Percentiles rank a stretch among this genome's conserved stretches.
Evolutionary conservation across 1,139 yeast genomes (phyloP).

Genomic region (Hanseniaspora gamundiae): DNA sequence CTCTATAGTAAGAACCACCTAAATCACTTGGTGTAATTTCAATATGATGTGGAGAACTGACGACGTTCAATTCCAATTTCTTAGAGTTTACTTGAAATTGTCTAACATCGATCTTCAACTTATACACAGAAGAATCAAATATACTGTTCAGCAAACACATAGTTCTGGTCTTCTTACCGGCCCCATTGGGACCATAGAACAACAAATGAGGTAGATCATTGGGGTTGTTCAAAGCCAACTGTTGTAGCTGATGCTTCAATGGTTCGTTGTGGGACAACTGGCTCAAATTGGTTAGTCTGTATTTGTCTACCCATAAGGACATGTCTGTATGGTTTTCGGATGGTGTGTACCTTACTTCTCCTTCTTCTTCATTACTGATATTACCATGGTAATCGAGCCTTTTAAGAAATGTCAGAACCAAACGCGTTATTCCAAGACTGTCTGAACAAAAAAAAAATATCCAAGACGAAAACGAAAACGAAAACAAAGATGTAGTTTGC

Average conservation of each 20-base stretch:
- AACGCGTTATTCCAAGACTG: no score
- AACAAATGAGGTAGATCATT: slow-evolving; percentile 83
- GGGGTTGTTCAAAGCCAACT: slow-evolving; percentile 30
- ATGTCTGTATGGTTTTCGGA: slow-evolving; percentile 25
- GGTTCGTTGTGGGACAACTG: slow-evolving; percentile 54
- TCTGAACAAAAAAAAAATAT: no score
- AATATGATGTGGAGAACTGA: slow-evolving; percentile 78
- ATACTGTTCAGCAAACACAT: slow-evolving; percentile 68
- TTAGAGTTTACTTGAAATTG: slow-evolving; percentile 62
- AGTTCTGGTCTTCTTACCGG: slow-evolving; percentile 92
- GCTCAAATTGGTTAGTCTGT: slow-evolving; percentile 63
- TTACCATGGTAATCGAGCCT: not conserved
- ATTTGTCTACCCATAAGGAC: slow-evolving; percentile 95
- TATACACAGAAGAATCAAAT: slow-evolving; percentile 72
- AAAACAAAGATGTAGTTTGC: no score
- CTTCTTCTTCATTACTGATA: not conserved
- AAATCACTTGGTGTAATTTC: slow-evolving; percentile 96
- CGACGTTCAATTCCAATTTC: slow-evolving; percentile 81
- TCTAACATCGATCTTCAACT: slow-evolving; percentile 81
- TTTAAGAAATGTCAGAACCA: no score
- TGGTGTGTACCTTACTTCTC: not conserved
- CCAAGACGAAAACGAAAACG: no score
- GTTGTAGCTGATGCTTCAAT: slow-evolving; percentile 50
- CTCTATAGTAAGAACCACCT: slow-evolving; percentile 80
- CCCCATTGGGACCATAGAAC: slow-evolving; percentile 91